A percentile compares a stretch with the other conserved stretches of the same genome.
Evolutionary conservation across 2,329 filamentous ascomycete species (phyloP).

Genomic region (Phialophora tarda): DNA sequence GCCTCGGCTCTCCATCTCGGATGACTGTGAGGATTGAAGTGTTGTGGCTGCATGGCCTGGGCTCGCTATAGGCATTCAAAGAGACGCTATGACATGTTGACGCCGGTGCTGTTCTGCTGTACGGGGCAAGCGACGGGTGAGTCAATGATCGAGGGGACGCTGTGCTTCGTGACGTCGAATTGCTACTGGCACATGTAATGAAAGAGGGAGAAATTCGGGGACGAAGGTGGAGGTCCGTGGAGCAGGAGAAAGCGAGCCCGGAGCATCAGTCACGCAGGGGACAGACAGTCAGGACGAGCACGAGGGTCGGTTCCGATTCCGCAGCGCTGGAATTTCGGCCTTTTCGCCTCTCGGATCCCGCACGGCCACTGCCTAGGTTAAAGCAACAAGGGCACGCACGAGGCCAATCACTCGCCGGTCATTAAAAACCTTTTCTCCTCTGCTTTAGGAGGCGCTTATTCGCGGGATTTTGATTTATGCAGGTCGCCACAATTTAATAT

Average conservation of each 20-base stretch:
- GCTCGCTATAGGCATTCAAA: conserved; percentile 62
- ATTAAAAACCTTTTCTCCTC: conserved; percentile 6
- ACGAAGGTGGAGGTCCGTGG: neutral
- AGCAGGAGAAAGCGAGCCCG: neutral
- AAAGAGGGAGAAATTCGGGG: conserved; percentile 10
- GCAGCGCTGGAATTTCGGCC: conserved; percentile 2
- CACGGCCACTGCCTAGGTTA: neutral
- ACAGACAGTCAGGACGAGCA: neutral
- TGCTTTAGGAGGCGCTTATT: conserved; percentile 3
- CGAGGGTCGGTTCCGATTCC: conserved; percentile 10
- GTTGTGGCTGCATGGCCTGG: conserved; percentile 58
- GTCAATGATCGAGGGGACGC: neutral
- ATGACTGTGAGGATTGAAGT: conserved; percentile 42
- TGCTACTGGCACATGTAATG: conserved; percentile 9
- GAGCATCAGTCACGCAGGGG: neutral
- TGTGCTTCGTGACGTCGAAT: conserved; percentile 16
- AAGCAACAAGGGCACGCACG: neutral
- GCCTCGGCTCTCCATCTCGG: conserved; percentile 59
- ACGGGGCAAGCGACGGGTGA: neutral
- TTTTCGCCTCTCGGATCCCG: neutral
- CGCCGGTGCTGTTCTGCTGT: neutral
- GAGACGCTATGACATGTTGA: conserved; percentile 15
- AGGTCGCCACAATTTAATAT: neutral
- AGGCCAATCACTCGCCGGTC: neutral
- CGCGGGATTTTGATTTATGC: conserved; percentile 2